These are phyloP conservation scores for Coemansia sp. DNA, from an alignment of 192 early-diverging fungal genomes.

Conservation along the genomic window DNA sequence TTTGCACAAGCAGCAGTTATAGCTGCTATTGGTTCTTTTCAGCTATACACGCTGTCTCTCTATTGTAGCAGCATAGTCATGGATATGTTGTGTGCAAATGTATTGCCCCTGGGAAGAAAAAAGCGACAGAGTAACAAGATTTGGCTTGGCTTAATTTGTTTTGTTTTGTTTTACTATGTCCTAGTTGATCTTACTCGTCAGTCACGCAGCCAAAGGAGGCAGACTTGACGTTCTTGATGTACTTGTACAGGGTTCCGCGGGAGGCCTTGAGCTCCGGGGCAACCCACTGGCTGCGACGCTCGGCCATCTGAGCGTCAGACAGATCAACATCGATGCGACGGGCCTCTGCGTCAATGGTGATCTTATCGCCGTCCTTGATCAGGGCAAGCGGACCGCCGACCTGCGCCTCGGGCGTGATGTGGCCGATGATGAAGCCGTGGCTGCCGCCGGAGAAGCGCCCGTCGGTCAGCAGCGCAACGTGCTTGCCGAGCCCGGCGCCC, in stretches of 20 bases:
- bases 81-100: too few species aligned
- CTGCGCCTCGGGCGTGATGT: conserved; percentile 98
- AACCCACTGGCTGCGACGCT: conserved; percentile 71
- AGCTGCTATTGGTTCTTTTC: too few species aligned
- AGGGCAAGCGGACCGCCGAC: conserved; percentile 95
- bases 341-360: conserved; percentile 85
- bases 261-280: conserved; percentile 89
- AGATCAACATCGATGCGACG: conserved; percentile 79
- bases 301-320: conserved; percentile 72
- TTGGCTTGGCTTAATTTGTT: background rate
- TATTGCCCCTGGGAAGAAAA: background rate
- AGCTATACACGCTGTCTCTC: too few species aligned
- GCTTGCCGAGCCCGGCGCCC: conserved; percentile 97
- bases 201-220: conserved; percentile 85
- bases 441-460: conserved; percentile 98
- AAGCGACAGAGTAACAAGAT: background rate
- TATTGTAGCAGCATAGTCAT: too few species aligned
- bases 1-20: too few species aligned
- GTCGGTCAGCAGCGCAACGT: conserved; percentile 97
- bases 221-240: conserved; percentile 82
- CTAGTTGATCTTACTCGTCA: conserved; percentile 61
- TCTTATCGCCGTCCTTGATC: conserved; percentile 84
- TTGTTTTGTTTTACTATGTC: background rate
- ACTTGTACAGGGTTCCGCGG: conserved; percentile 89
- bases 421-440: conserved; percentile 99